Percentiles rank a stretch among this genome's conserved stretches.
Evolutionary conservation across 2,329 filamentous ascomycete genomes (phyloP).

Genomic region (Pseudogymnoascus pannorum): DNA sequence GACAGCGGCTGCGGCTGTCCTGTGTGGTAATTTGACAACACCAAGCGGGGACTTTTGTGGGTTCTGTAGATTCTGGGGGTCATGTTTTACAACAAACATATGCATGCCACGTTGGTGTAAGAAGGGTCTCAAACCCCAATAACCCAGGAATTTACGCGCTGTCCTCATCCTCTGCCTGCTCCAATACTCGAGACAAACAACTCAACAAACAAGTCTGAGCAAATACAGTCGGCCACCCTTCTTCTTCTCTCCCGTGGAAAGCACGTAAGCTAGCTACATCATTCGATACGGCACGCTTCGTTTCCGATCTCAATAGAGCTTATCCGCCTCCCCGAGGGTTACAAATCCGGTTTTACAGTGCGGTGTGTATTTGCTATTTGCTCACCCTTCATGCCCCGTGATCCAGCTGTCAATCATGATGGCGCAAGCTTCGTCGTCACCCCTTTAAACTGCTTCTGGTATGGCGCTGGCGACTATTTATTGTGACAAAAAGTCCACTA

Average conservation of each 20-base stretch:
- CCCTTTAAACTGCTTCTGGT: background rate
- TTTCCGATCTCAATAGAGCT: background rate
- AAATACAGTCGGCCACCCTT: background rate
- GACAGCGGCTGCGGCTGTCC: background rate
- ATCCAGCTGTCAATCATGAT: background rate
- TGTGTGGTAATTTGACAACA: background rate
- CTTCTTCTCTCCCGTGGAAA: background rate
- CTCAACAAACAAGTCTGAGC: background rate
- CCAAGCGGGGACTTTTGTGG: background rate
- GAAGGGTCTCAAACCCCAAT: background rate
- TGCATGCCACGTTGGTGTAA: background rate
- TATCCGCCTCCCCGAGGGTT: background rate
- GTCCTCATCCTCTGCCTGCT: background rate
- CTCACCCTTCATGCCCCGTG: background rate
- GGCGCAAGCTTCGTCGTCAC: background rate
- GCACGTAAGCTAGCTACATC: background rate
- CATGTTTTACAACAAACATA: background rate
- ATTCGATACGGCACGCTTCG: background rate
- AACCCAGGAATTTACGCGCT: background rate
- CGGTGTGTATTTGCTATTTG: background rate
- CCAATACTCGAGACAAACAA: background rate
- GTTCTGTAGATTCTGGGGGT: background rate
- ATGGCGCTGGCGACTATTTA: background rate
- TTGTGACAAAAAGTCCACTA: background rate
- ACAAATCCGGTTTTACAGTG: background rate